Conservation (phyloP, 139 green algal species). For the Spirogloea muscicola region DNA sequence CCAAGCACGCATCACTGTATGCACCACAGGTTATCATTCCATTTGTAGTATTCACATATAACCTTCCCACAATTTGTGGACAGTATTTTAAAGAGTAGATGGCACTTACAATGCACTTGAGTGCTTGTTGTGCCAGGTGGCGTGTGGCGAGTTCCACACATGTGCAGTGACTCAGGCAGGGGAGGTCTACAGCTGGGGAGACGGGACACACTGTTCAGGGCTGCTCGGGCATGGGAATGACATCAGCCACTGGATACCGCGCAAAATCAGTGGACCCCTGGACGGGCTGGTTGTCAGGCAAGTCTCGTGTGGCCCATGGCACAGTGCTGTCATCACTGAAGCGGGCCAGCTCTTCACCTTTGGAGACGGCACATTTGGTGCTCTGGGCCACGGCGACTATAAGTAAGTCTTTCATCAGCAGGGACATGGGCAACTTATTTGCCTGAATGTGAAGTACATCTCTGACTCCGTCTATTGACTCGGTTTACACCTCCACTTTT, state of each 20-base stretch:
- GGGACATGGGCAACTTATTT: background rate
- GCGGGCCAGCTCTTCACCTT: constrained; percentile 81
- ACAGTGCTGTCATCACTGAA: constrained; percentile 65
- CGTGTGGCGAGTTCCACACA: constrained; percentile 43
- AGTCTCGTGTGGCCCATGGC: constrained; percentile 83
- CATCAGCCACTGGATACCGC: constrained; percentile 42
- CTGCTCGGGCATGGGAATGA: constrained; percentile 60
- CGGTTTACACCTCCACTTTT: background rate
- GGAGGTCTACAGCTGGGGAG: constrained; percentile 74
- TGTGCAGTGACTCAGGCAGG: constrained; percentile 48
- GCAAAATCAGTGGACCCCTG: constrained; percentile 6
- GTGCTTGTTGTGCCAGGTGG: too few species aligned
- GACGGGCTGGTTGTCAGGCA: constrained; percentile 29
- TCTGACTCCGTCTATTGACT: background rate
- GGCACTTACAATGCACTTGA: too few species aligned
- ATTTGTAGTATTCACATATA: too few species aligned
- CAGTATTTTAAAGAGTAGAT: too few species aligned
- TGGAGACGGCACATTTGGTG: constrained; percentile 84
- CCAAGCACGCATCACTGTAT: too few species aligned
- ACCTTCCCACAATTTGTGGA: too few species aligned
- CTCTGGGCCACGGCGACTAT: constrained; percentile 68
- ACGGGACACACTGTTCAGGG: constrained; percentile 44
- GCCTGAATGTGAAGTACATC: background rate
- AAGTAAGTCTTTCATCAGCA: background rate
- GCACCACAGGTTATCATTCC: too few species aligned